Percentiles rank a stretch among this genome's conserved stretches.
These are phyloP conservation scores for Clarireedia homoeocarpa DNA, from an alignment of 2,329 filamentous ascomycete species.

Conservation along the genomic window DNA sequence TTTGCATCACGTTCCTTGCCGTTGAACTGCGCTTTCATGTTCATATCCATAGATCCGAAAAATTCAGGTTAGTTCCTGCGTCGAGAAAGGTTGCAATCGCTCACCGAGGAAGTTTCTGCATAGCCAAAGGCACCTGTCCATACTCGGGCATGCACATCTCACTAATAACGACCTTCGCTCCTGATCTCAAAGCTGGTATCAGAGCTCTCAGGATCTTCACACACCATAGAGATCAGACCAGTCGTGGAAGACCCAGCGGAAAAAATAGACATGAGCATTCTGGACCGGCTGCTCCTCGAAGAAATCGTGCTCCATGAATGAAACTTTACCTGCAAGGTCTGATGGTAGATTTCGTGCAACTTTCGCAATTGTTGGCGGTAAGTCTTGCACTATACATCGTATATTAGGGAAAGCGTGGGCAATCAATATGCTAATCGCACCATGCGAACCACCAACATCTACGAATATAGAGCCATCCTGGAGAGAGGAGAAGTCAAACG, in stretches of 20 bases:
- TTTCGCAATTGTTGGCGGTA: neutral
- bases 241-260: neutral
- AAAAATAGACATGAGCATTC: neutral
- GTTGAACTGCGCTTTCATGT: neutral
- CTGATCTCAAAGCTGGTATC: neutral
- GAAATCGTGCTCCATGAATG: neutral
- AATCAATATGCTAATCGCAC: neutral
- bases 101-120: neutral
- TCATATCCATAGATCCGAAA: neutral
- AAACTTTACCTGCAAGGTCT: neutral
- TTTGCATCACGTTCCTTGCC: neutral
- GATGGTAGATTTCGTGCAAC: neutral
- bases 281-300: neutral
- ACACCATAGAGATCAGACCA: neutral
- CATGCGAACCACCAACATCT: neutral
- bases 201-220: neutral
- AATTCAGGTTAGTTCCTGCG: neutral
- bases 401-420: neutral
- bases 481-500: neutral
- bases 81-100: neutral
- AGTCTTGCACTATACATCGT: neutral
- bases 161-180: neutral
- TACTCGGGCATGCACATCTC: neutral
- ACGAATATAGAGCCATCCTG: neutral
- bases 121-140: neutral